Conservation (phyloP, 2,329 filamentous ascomycete genomes). For the Aspergillus pseudoviridinutans region DNA sequence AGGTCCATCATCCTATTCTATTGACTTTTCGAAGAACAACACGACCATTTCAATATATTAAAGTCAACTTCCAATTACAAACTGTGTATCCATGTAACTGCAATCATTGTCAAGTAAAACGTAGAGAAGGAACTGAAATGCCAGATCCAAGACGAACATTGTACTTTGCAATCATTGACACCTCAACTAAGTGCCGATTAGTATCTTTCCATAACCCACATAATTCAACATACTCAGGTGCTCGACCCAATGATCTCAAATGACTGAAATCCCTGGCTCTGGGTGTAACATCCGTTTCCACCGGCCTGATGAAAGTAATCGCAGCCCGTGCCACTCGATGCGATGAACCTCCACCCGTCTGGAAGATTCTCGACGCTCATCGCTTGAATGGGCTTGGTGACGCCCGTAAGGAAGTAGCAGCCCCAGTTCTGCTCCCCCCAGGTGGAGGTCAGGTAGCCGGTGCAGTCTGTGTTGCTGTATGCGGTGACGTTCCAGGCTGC, state of each 20-base stretch:
- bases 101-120: too few relatives aligned
- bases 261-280: conserved; percentile 1
- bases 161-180: too few relatives aligned
- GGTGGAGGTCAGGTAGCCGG: not conserved
- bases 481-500: conserved; percentile 2
- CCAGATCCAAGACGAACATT: not conserved
- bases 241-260: not conserved
- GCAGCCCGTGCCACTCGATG: not conserved
- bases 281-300: not conserved
- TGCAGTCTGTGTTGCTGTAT: conserved; percentile 1
- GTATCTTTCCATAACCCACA: not conserved
- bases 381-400: not conserved
- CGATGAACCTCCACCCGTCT: not conserved
- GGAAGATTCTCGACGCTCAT: not conserved
- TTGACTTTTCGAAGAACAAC: not conserved
- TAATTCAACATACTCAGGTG: not conserved
- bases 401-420: not conserved
- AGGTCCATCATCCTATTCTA: not conserved
- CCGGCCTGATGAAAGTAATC: not conserved
- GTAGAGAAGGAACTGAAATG: not conserved
- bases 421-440: not conserved
- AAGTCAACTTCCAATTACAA: not conserved
- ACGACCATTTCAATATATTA: not conserved
- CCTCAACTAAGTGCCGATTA: not conserved
- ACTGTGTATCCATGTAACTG: too few relatives aligned